phyloP scores from a whole-genome alignment of 371 early-diverging fungal species.

The Mucor indicus region DNA sequence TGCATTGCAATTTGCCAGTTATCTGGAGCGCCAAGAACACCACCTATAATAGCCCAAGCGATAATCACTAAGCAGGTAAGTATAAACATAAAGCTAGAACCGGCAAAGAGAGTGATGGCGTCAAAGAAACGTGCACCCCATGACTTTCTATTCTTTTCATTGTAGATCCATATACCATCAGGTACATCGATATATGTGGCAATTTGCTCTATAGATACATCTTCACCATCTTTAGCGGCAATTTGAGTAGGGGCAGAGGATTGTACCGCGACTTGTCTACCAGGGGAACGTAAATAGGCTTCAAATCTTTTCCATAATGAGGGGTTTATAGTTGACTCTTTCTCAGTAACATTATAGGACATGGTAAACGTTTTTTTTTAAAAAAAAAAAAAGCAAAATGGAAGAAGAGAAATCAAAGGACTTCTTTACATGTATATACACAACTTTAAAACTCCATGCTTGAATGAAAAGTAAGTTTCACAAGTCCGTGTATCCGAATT shows the following conservation, averaged over 20 bases:
- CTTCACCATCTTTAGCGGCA: not conserved
- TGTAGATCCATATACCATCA: not conserved
- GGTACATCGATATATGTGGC: not conserved
- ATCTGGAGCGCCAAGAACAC: conserved; percentile 12
- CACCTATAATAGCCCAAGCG: conserved; percentile 16
- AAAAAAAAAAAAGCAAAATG: too few species aligned
- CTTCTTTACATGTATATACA: too few species aligned
- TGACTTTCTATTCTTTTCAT: not conserved
- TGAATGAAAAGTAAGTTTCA: too few species aligned
- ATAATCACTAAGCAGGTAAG: conserved; percentile 5
- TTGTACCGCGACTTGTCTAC: conserved; percentile 9
- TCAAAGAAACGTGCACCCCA: conserved; percentile 10
- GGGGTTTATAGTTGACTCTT: too few species aligned
- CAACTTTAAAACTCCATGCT: too few species aligned
- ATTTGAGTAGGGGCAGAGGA: conserved; percentile 18
- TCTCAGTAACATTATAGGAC: too few species aligned
- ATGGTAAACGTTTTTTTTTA: too few species aligned
- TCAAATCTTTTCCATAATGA: not conserved
- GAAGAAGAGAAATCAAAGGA: too few species aligned
- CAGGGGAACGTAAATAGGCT: conserved; percentile 12
- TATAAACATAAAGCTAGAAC: conserved; percentile 11
- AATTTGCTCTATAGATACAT: too few species aligned
- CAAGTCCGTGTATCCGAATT: too few species aligned
- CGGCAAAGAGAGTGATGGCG: conserved; percentile 7
- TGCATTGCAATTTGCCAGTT: conserved; percentile 25